Percentiles rank a stretch among this genome's conserved stretches.
Evolutionary conservation across 257 asterid species (phyloP).

Genomic region (Capsicum rhomboideum): DNA sequence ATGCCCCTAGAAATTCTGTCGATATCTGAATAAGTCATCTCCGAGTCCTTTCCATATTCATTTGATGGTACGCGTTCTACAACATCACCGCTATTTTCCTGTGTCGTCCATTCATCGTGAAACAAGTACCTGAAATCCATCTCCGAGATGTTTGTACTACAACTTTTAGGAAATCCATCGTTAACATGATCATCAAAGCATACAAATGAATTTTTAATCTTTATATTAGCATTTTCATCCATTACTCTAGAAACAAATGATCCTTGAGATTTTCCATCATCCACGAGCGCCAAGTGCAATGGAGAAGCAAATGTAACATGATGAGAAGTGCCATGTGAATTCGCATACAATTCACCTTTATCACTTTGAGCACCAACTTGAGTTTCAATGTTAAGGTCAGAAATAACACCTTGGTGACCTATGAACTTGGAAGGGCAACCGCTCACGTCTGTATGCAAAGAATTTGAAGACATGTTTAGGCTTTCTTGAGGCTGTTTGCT

Average conservation of each 20-base stretch:
- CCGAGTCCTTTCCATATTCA: constrained; percentile 9
- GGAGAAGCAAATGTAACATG: background rate
- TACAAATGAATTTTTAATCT: constrained; percentile 8
- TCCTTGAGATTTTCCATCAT: constrained; percentile 28
- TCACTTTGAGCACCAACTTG: background rate
- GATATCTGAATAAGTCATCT: constrained; percentile 3
- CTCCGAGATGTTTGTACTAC: constrained; percentile 21
- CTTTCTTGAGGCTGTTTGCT: background rate
- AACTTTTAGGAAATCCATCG: constrained; percentile 10
- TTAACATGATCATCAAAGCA: constrained; percentile 1
- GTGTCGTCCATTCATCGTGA: constrained; percentile 19
- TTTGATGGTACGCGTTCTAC: background rate
- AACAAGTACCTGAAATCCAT: constrained; percentile 30
- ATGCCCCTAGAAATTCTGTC: constrained; percentile 5
- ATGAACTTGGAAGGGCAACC: constrained; percentile 11
- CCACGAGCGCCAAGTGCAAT: background rate
- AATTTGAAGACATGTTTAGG: background rate
- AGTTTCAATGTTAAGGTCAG: constrained; percentile 8
- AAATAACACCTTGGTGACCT: constrained; percentile 11
- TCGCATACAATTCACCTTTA: constrained; percentile 4
- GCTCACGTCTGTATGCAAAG: background rate
- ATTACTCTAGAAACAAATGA: constrained; percentile 22
- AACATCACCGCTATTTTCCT: constrained; percentile 9
- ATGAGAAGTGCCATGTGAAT: constrained; percentile 10
- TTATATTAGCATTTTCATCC: constrained; percentile 16